A percentile compares a stretch with the other conserved stretches of the same genome.
Evolutionary conservation across 345 rosid species (phyloP).

Genomic region (Angophora floribunda): DNA sequence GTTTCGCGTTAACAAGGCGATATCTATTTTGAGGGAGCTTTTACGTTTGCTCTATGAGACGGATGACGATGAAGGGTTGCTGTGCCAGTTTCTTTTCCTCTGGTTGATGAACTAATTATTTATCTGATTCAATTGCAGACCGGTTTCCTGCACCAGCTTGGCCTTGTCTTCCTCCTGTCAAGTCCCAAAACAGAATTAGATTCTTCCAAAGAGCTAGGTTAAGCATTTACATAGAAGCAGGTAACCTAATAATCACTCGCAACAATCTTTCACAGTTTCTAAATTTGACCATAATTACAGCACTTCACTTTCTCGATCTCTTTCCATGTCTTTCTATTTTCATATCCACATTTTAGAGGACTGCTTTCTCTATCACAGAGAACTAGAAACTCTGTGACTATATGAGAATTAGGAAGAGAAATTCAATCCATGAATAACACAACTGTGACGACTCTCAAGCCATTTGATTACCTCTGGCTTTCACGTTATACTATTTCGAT

Average conservation of each 20-base stretch:
- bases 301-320: neutral
- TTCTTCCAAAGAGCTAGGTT: neutral
- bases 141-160: constrained; percentile 89
- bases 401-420: neutral
- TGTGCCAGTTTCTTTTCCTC: constrained; percentile 97
- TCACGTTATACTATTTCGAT: neutral
- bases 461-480: neutral
- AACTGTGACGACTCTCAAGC: neutral
- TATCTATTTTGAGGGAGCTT: constrained; percentile 22
- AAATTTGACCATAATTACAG: neutral
- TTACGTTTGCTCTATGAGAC: constrained; percentile 77
- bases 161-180: constrained; percentile 95
- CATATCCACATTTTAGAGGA: neutral
- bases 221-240: neutral
- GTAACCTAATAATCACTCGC: neutral
- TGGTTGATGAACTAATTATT: constrained; percentile 98
- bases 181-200: neutral
- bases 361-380: neutral
- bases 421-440: neutral
- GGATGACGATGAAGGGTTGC: constrained; percentile 68
- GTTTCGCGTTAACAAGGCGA: neutral
- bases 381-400: neutral
- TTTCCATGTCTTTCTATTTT: neutral
- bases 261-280: neutral
- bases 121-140: constrained; percentile 91